Base-by-base conservation (phyloP, 2,329 filamentous ascomycete genomes). In the Botrytis medusae region DNA sequence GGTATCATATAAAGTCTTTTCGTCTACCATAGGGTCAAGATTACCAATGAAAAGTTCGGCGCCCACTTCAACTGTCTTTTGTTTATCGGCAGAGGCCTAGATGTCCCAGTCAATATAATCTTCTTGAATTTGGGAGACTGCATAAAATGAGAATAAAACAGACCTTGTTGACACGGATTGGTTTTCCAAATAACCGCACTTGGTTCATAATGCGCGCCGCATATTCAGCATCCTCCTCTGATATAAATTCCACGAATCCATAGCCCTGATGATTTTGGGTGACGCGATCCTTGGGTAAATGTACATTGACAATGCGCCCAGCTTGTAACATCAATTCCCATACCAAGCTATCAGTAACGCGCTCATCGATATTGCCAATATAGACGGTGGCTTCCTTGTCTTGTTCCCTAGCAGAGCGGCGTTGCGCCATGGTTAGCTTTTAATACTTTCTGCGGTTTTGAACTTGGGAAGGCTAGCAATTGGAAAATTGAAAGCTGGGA, bases 311-410 rank as follows among this genome's bases (percentile, higher is more conserved):
- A 79, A 99, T 97, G 79, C 95, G 95, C 72, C 96, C 96, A 82
- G 95, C 94, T 85, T 99, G 96, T 72, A 98, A 91, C 94, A 98
- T 98, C 80, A 99, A 88, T 86, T 99, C 96, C 91, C 96, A 98
- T 78, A 99, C 90, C 78, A 97, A 88, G 79, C 92, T 91, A 81
- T 97, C 94, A 64, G 92, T 92, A 77, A 96, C 93, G 82, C 96
- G 94, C 86, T 99, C 96, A 85, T 99, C 96, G 80, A 99, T 94
- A 83, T 98, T 98, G 81, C 96, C 96, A 78, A 98, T 93, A 83
- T 99, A 99, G 82, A 98, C 93, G 60, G 96, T 98, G 78, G 94
- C 94, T 84, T 98, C 95, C 84, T 98, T 98, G 84, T 98, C 95
- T 86, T 98, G 95, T 82, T 98, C 94, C 93, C 92, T 95, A 77